Percentiles rank a stretch among this genome's conserved stretches.
Evolutionary conservation across 108 stramenopile genomes (phyloP).

Genomic region (Cyclotella baltica): DNA sequence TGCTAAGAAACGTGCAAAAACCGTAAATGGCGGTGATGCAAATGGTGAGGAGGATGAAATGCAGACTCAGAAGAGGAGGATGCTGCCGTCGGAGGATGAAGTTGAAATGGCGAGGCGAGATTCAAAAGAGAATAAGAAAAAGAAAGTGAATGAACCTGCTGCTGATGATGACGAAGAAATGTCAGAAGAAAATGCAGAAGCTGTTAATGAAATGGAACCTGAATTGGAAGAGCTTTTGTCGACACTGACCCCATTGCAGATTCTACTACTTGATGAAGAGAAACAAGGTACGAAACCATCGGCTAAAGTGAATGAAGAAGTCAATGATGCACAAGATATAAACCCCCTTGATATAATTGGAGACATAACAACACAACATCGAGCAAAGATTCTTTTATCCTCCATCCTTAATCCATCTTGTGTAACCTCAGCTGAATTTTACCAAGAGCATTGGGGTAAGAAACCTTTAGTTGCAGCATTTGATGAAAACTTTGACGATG

Average conservation of each 20-base stretch:
- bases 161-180: conserved; percentile 11
- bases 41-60: conserved; percentile 11
- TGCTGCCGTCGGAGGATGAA: too few relatives aligned
- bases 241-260: conserved; percentile 29
- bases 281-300: background rate
- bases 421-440: conserved; percentile 72
- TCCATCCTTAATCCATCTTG: conserved; percentile 68
- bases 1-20: conserved; percentile 43
- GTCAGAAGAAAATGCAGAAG: conserved; percentile 6
- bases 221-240: conserved; percentile 23
- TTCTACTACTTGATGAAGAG: conserved; percentile 14
- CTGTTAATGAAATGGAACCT: conserved; percentile 17
- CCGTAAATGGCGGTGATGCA: background rate
- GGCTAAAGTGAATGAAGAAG: background rate
- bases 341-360: conserved; percentile 14
- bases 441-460: conserved; percentile 83
- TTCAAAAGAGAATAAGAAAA: too few relatives aligned
- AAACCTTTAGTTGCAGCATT: conserved; percentile 74
- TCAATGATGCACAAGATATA: conserved; percentile 13
- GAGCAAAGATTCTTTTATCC: conserved; percentile 69
- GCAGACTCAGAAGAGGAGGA: conserved; percentile 1
- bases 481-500: conserved; percentile 22
- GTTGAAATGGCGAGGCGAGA: too few relatives aligned
- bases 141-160: background rate
- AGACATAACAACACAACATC: conserved; percentile 56